phyloP scores from a whole-genome alignment of 306 rosid genomes.

The Cajanus cajan region DNA sequence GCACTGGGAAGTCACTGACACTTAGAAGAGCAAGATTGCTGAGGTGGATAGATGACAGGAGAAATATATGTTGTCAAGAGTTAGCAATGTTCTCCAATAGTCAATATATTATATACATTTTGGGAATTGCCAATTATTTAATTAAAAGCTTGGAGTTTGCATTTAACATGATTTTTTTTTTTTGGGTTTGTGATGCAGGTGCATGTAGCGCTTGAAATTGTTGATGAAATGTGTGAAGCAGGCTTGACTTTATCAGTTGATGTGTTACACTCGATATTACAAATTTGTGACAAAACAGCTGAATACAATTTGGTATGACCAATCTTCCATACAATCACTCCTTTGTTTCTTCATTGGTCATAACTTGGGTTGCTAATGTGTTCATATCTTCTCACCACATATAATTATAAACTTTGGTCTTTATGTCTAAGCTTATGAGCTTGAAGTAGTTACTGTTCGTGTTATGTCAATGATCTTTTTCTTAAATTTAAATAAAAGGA shows the following conservation, averaged over 20 bases:
- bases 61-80: neutral
- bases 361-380: neutral
- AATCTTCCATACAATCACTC: neutral
- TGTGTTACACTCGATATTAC: slow-evolving; percentile 54
- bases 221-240: slow-evolving; percentile 60
- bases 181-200: slow-evolving; percentile 26
- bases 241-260: slow-evolving; percentile 47
- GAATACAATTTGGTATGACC: slow-evolving; percentile 60
- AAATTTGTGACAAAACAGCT: slow-evolving; percentile 39
- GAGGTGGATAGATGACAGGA: neutral
- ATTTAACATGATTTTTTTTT: neutral
- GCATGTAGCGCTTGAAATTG: slow-evolving; percentile 35
- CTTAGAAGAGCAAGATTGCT: neutral
- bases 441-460: neutral
- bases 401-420: neutral
- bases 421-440: neutral
- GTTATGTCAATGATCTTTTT: neutral
- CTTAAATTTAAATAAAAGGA: neutral
- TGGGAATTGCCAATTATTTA: neutral
- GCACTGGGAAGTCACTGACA: neutral
- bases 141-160: slow-evolving; percentile 2
- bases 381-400: neutral
- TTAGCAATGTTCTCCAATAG: neutral
- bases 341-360: slow-evolving; percentile 8
- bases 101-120: neutral